Conservation (phyloP, 2,329 filamentous ascomycete species). For the Fonsecaea monophora region DNA sequence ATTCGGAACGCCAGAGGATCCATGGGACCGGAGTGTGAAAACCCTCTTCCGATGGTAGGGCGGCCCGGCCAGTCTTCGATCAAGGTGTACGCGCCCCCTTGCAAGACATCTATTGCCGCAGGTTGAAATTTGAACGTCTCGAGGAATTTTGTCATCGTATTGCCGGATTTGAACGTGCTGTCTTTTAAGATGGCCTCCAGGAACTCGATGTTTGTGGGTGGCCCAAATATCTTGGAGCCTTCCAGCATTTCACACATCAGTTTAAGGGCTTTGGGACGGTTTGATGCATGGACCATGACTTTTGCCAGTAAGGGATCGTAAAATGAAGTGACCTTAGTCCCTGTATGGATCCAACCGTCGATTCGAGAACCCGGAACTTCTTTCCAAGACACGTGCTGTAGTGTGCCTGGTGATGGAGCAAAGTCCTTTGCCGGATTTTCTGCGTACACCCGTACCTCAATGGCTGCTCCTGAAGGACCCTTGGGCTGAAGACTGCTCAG, state of each 20-base stretch:
- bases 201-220: conserved; percentile 65
- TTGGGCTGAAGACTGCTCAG: conserved; percentile 53
- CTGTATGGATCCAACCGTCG: conserved; percentile 69
- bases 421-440: conserved; percentile 66
- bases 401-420: conserved; percentile 63
- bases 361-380: conserved; percentile 58
- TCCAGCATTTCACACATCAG: conserved; percentile 54
- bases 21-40: conserved; percentile 68
- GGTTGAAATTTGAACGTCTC: conserved; percentile 58
- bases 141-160: conserved; percentile 65
- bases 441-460: conserved; percentile 63
- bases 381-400: conserved; percentile 66
- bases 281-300: conserved; percentile 61
- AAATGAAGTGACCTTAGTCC: conserved; percentile 62
- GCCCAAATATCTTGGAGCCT: conserved; percentile 58
- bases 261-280: conserved; percentile 52
- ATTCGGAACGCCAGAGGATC: conserved; percentile 64
- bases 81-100: conserved; percentile 63
- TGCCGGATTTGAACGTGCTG: conserved; percentile 55
- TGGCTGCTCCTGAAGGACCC: conserved; percentile 55
- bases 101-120: conserved; percentile 62
- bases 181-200: conserved; percentile 58
- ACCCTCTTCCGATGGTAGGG: conserved; percentile 63
- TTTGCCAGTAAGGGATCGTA: conserved; percentile 67
- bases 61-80: conserved; percentile 66